phyloP scores from a whole-genome alignment of 1,139 yeast species.

The Yamadazyma sp. region DNA sequence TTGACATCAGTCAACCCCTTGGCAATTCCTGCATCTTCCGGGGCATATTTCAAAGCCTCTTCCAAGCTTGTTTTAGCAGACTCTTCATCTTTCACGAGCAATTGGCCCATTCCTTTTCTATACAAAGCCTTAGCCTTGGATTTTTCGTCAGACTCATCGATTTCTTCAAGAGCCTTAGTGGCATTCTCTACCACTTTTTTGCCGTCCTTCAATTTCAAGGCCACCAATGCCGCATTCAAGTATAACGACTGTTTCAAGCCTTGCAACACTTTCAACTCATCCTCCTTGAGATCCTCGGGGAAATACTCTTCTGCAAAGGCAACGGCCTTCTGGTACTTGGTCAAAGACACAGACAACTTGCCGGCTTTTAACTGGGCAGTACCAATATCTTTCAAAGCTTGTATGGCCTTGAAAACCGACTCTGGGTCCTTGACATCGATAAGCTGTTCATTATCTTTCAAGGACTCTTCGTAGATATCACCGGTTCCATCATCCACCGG shows the following conservation, averaged over 20 bases:
- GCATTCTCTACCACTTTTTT: slow-evolving; percentile 61
- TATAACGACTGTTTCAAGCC: slow-evolving; percentile 60
- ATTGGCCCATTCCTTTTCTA: slow-evolving; percentile 79
- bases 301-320: slow-evolving; percentile 68
- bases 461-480: slow-evolving; percentile 74
- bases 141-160: slow-evolving; percentile 62
- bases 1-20: slow-evolving; percentile 68
- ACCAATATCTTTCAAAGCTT: slow-evolving; percentile 73
- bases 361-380: slow-evolving; percentile 71
- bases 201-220: slow-evolving; percentile 61
- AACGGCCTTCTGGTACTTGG: slow-evolving; percentile 71
- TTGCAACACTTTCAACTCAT: slow-evolving; percentile 48
- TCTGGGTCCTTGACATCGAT: slow-evolving; percentile 61
- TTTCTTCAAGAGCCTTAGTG: slow-evolving; percentile 63
- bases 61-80: slow-evolving; percentile 67
- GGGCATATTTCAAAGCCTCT: slow-evolving; percentile 64
- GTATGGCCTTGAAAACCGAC: slow-evolving; percentile 66
- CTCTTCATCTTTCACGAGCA: slow-evolving; percentile 65
- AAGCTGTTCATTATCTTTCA: slow-evolving; percentile 67
- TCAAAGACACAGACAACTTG: slow-evolving; percentile 53
- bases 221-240: slow-evolving; percentile 75
- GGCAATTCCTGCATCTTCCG: slow-evolving; percentile 72
- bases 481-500: slow-evolving; percentile 77
- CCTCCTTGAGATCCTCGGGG: slow-evolving; percentile 67
- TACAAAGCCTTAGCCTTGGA: slow-evolving; percentile 84